Conservation (phyloP, 352 stramenopile species). For the Pythium coloratum region DNA sequence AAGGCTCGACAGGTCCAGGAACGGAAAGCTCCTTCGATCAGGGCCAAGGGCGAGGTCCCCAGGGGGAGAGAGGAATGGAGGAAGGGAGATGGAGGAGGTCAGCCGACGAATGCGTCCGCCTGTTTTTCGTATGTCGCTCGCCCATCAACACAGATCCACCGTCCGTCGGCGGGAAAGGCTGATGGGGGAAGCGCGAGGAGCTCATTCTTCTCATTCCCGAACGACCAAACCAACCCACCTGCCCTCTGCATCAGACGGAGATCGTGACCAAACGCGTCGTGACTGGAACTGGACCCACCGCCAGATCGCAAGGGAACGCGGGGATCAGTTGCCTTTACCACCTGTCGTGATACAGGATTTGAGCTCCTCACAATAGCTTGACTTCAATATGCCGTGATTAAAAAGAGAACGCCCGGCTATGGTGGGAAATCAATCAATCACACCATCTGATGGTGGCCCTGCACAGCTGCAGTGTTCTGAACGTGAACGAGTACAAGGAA, state of each 20-base stretch:
- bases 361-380: not conserved
- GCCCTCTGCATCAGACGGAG: too few species aligned
- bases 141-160: constrained; percentile 1
- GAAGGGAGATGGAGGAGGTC: not conserved
- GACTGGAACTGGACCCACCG: not conserved
- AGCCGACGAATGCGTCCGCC: constrained; percentile 1
- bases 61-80: not conserved
- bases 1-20: not conserved
- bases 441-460: not conserved
- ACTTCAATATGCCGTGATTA: constrained; percentile 7
- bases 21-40: not conserved
- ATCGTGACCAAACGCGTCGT: too few species aligned
- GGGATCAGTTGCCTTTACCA: not conserved
- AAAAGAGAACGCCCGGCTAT: not conserved
- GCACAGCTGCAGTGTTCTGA: not conserved
- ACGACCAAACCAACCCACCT: too few species aligned
- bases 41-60: not conserved
- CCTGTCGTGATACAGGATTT: not conserved
- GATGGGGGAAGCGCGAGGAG: not conserved
- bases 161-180: not conserved
- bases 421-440: not conserved
- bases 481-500: too few species aligned
- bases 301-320: not conserved
- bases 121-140: not conserved
- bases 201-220: too few species aligned